Conservation (phyloP, 345 rosid genomes). For the Populus deltoides region DNA sequence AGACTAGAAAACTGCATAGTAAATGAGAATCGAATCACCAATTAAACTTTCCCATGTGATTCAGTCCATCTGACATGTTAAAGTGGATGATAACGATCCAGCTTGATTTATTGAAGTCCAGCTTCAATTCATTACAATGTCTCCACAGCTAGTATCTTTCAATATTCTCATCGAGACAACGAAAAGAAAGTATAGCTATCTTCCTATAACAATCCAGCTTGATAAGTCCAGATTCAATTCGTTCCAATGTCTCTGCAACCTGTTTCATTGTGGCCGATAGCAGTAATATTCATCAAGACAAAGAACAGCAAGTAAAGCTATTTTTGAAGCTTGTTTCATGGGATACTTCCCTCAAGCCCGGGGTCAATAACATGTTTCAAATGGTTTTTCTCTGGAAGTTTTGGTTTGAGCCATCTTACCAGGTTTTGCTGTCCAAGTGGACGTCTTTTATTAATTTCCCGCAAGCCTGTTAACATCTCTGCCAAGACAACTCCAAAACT, state of each 20-base stretch:
- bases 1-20: no score
- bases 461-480: conserved; percentile 20
- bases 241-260: conserved; percentile 10
- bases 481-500: conserved; percentile 18
- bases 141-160: no score
- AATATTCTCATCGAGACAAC: no score
- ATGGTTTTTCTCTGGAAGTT: not conserved
- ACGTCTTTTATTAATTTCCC: conserved; percentile 2
- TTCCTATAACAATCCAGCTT: no score
- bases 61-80: no score
- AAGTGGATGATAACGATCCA: no score
- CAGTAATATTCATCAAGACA: not conserved
- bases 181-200: no score
- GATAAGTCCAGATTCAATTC: not conserved
- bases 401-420: conserved; percentile 7
- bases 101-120: no score
- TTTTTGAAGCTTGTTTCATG: not conserved
- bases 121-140: no score
- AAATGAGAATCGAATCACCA: no score
- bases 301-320: not conserved
- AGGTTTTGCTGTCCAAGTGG: not conserved
- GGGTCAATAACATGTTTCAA: conserved; percentile 11
- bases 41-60: no score
- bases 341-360: conserved; percentile 7
- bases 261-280: conserved; percentile 16